These are phyloP conservation scores for Oryza officinalis DNA, from an alignment of 176 grass and related monocot genomes.

Conservation along the genomic window DNA sequence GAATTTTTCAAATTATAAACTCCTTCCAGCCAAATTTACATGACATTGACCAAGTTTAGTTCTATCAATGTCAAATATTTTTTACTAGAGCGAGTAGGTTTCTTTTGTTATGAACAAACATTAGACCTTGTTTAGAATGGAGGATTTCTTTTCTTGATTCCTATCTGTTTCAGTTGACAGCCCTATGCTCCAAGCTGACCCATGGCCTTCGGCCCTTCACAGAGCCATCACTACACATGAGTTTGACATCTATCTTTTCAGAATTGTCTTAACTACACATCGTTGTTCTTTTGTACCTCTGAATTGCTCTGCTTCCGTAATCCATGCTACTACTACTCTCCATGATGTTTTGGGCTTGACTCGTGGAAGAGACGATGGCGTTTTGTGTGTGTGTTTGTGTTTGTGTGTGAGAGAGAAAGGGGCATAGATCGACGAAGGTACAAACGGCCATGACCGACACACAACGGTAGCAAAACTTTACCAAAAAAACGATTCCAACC, in stretches of 20 bases:
- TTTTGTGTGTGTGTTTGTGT: neutral
- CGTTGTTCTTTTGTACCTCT: neutral
- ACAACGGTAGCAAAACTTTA: slow-evolving; percentile 19
- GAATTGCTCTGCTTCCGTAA: neutral
- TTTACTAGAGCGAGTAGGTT: no score
- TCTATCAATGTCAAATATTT: no score
- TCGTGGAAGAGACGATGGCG: neutral
- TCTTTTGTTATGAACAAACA: neutral
- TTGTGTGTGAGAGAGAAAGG: no score
- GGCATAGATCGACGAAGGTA: neutral
- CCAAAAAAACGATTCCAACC: slow-evolving; percentile 26
- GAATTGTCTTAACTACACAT: neutral
- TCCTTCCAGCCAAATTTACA: no score
- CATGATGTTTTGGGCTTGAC: neutral
- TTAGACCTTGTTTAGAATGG: neutral
- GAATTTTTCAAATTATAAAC: no score
- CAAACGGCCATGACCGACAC: slow-evolving; percentile 41
- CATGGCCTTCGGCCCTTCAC: neutral
- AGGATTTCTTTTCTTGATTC: neutral
- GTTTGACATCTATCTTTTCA: neutral
- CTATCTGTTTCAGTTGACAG: neutral
- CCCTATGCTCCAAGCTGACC: neutral
- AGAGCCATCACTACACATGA: neutral
- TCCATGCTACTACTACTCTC: neutral
- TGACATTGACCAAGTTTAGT: no score